Evolutionary conservation across 2,329 filamentous ascomycete species (phyloP).

Genomic region (Tolypocladium capitatum): DNA sequence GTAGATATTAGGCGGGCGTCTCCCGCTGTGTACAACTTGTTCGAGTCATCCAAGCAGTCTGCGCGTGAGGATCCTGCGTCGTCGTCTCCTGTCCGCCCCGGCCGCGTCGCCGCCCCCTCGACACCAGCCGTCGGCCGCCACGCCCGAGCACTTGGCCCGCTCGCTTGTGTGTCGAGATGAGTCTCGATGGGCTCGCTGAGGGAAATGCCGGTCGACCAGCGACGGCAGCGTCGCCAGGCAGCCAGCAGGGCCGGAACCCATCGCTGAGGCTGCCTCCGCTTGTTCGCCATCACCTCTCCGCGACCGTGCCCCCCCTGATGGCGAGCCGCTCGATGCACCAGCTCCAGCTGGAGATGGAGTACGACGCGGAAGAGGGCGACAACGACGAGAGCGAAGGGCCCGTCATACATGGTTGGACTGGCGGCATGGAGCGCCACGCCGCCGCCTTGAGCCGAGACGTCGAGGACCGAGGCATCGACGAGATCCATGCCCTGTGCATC

Average conservation of each 20-base stretch:
- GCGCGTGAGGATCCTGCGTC: not conserved
- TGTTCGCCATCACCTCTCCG: conserved; percentile 4
- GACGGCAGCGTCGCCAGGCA: not conserved
- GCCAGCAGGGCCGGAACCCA: not conserved
- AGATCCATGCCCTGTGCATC: conserved; percentile 10
- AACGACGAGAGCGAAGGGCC: conserved; percentile 6
- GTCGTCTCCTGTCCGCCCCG: not conserved
- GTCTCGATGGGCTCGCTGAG: not conserved
- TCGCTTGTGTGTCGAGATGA: not conserved
- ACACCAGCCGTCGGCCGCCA: not conserved
- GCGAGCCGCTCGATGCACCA: conserved; percentile 9
- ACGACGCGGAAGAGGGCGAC: conserved; percentile 10
- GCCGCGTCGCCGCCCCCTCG: not conserved
- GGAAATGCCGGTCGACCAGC: not conserved
- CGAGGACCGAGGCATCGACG: conserved; percentile 5
- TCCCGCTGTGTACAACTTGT: not conserved
- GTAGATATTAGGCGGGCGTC: not conserved
- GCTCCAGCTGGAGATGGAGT: conserved; percentile 11
- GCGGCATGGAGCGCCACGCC: conserved; percentile 2
- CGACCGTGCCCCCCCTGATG: conserved; percentile 3
- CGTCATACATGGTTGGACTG: conserved; percentile 5
- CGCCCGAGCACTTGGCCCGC: not conserved
- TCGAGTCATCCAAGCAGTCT: not conserved
- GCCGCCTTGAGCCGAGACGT: conserved; percentile 2
- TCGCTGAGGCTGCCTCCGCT: conserved; percentile 7